These are phyloP conservation scores for Aspergillus heteromorphus DNA, from an alignment of 495 filamentous ascomycete genomes.

Conservation along the genomic window DNA sequence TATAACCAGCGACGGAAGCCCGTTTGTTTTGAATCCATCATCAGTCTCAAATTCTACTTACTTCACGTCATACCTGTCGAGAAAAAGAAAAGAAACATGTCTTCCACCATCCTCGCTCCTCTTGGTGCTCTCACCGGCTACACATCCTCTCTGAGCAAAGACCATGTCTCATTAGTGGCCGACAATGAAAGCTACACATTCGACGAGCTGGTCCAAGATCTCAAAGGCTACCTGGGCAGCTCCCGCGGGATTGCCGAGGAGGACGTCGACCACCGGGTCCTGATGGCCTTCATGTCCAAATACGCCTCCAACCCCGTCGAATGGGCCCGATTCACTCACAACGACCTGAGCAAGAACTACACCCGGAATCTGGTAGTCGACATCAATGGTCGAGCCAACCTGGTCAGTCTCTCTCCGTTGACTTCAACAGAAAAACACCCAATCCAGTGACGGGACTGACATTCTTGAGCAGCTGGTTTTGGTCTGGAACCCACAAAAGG, in stretches of 20 bases:
- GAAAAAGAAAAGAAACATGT: too few species aligned
- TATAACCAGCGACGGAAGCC: neutral
- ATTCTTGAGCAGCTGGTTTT: constrained; percentile 58
- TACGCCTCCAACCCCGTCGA: constrained; percentile 29
- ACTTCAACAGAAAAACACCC: neutral
- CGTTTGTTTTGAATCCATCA: neutral
- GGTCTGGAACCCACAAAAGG: constrained; percentile 82
- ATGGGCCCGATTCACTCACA: constrained; percentile 30
- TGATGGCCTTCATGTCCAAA: constrained; percentile 27
- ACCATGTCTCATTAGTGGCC: neutral
- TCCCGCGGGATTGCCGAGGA: constrained; percentile 25
- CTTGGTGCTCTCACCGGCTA: neutral
- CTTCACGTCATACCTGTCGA: neutral
- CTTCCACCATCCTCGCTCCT: neutral
- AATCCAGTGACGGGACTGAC: neutral
- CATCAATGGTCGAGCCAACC: constrained; percentile 35
- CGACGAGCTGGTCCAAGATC: constrained; percentile 24
- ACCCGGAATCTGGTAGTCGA: constrained; percentile 35
- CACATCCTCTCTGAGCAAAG: neutral
- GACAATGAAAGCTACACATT: constrained; percentile 16
- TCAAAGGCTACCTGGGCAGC: constrained; percentile 26
- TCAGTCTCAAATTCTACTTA: neutral
- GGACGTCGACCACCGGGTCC: constrained; percentile 7
- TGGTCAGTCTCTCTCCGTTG: constrained; percentile 20
- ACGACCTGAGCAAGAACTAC: constrained; percentile 35